Evolutionary conservation across 768 basidiomycete genomes (phyloP).

Genomic region (Phylloporus sp.): DNA sequence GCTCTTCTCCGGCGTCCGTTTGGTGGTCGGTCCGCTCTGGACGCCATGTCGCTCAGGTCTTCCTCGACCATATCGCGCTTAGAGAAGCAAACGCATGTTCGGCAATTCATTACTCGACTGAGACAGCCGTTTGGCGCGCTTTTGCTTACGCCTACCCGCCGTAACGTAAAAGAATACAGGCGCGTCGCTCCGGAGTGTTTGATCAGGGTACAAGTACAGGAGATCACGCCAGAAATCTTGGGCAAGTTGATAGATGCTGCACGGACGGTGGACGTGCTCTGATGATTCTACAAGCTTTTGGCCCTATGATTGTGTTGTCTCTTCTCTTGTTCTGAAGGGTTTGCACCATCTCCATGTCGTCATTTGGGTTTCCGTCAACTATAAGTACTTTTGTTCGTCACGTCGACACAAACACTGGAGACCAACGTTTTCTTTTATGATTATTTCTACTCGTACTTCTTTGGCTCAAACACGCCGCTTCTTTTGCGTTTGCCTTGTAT

Average conservation of each 20-base stretch:
- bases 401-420: too few relatives aligned
- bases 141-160: not conserved
- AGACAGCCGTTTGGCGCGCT: not conserved
- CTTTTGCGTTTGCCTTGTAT: not conserved
- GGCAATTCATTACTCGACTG: not conserved
- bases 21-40: not conserved
- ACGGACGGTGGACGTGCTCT: too few relatives aligned
- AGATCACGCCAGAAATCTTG: too few relatives aligned
- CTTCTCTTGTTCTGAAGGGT: too few relatives aligned
- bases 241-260: too few relatives aligned
- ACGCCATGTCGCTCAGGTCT: not conserved
- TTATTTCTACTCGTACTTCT: too few relatives aligned
- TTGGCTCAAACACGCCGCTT: not conserved
- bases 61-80: not conserved
- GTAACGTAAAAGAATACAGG: not conserved
- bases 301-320: too few relatives aligned
- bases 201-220: not conserved
- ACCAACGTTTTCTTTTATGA: too few relatives aligned
- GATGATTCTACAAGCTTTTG: not conserved
- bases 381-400: too few relatives aligned
- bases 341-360: too few relatives aligned
- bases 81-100: not conserved
- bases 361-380: too few relatives aligned
- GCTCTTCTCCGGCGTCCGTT: not conserved
- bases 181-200: not conserved